phyloP scores from a whole-genome alignment of 2,329 filamentous ascomycete genomes.

The Xylaria sp. region DNA sequence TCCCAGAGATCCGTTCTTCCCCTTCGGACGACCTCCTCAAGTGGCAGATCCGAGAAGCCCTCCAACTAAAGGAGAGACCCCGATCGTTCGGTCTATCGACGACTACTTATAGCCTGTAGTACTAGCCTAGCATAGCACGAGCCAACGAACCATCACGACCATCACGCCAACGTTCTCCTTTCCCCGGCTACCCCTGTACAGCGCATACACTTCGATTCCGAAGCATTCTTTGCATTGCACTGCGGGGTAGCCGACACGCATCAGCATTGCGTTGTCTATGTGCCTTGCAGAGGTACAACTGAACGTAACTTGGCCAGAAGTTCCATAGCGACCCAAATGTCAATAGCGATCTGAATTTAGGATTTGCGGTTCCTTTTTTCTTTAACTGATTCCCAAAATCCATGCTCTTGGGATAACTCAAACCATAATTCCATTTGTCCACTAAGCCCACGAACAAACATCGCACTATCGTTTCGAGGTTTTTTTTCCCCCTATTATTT shows the following conservation, averaged over 20 bases:
- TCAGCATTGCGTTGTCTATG: background rate
- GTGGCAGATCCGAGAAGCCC: constrained; percentile 72
- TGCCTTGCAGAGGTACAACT: background rate
- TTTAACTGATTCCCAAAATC: too few relatives aligned
- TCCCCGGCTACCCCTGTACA: background rate
- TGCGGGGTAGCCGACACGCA: background rate
- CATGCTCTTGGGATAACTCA: constrained; percentile 11
- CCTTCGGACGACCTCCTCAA: constrained; percentile 55
- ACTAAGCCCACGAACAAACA: too few relatives aligned
- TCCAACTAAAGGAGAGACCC: constrained; percentile 71
- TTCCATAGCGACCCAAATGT: background rate
- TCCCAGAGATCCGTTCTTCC: constrained; percentile 54
- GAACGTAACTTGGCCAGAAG: background rate
- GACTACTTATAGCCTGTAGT: constrained; percentile 64
- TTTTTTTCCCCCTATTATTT: constrained; percentile 21
- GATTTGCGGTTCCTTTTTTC: constrained; percentile 1
- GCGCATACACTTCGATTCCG: constrained; percentile 1
- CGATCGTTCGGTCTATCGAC: constrained; percentile 77
- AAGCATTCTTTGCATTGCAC: background rate
- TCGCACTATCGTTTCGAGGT: constrained; percentile 23
- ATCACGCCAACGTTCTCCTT: constrained; percentile 9
- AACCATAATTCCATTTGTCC: constrained; percentile 19
- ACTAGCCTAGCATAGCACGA: constrained; percentile 1
- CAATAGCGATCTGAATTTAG: constrained; percentile 16
- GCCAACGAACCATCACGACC: background rate